A percentile compares a stretch with the other conserved stretches of the same genome.
Evolutionary conservation across 805 yeast genomes (phyloP).

Genomic region (Myxozyma neglecta): DNA sequence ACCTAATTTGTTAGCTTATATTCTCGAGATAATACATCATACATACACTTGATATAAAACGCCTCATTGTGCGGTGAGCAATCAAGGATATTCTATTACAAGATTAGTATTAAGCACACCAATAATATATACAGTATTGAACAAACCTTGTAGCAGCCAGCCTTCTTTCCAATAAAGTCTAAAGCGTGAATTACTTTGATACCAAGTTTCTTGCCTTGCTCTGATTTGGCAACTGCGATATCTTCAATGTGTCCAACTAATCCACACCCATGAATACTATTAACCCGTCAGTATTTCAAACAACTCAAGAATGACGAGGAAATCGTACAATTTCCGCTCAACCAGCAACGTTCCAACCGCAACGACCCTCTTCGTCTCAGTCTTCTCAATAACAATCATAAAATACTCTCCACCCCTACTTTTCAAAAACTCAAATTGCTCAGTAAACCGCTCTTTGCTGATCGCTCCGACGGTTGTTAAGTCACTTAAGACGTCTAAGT

Average conservation of each 20-base stretch:
- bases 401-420: constrained; percentile 54
- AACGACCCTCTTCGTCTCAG: constrained; percentile 52
- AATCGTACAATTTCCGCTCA: constrained; percentile 62
- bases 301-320: too few relatives aligned
- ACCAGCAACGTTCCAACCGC: constrained; percentile 82
- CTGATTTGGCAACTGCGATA: constrained; percentile 70
- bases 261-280: constrained; percentile 75
- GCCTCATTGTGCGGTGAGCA: constrained; percentile 79
- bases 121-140: too few relatives aligned
- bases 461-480: constrained; percentile 85
- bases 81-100: constrained; percentile 59
- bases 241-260: constrained; percentile 93
- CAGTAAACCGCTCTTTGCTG: constrained; percentile 49
- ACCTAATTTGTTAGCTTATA: constrained; percentile 1
- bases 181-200: constrained; percentile 61
- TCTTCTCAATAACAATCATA: constrained; percentile 65
- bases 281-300: background rate
- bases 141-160: constrained; percentile 78
- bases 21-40: background rate
- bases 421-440: constrained; percentile 61
- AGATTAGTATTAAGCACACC: too few relatives aligned
- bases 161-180: constrained; percentile 55
- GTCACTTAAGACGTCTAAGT: constrained; percentile 59
- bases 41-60: constrained; percentile 88
- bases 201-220: constrained; percentile 87